Base-by-base conservation (phyloP, 768 basidiomycete genomes). In the Mycena sanguinolenta region DNA sequence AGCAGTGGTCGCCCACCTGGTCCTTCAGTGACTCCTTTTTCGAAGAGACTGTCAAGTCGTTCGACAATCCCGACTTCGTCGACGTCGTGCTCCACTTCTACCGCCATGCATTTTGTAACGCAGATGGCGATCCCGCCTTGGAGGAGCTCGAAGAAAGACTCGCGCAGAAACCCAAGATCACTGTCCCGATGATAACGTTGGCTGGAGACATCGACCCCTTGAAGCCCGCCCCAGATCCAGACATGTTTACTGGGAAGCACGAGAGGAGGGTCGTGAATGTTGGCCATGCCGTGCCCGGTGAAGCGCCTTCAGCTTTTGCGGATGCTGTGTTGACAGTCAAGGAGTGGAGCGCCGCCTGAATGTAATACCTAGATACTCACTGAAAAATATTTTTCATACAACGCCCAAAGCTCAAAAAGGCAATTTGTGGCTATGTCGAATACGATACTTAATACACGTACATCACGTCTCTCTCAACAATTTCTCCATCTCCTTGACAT, bases 391-490 rank as follows among this genome's bases (percentile, higher is more conserved):
- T n/a, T n/a, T n/a, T n/a, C n/a, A n/a, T n/a, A n/a, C 44, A 46
- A 46, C 44, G 44, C 44, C 44, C 44, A n/a, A 46, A 7, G 44
- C 44, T 46, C 5, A 46, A 46, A 46, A 46, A 46, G 44, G 44
- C 44, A 46, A 23, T 23, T 46, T 46, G 44, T 46, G 44, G 39
- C 44, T 46, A 12, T 46, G 44, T 46, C 44, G 44, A 46, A n/a
- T n/a, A n/a, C n/a, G n/a, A n/a, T n/a, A n/a, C n/a, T n/a, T n/a
- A n/a, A n/a, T n/a, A n/a, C n/a, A n/a, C n/a, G n/a, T n/a, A n/a
- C n/a, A 46, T 59, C 42, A 65, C 57, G 25, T 78, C 83, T 82
- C 84, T 52, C 82, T 84, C 71, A 87, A 69, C 73, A 83, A 62
- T 53, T 83, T 82, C 68, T 77, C n/a, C n/a, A n/a, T n/a, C n/a